Percentiles rank a stretch among this genome's conserved stretches.
Conservation (phyloP, 192 early-diverging fungal species). For the Coemansia sp. region DNA sequence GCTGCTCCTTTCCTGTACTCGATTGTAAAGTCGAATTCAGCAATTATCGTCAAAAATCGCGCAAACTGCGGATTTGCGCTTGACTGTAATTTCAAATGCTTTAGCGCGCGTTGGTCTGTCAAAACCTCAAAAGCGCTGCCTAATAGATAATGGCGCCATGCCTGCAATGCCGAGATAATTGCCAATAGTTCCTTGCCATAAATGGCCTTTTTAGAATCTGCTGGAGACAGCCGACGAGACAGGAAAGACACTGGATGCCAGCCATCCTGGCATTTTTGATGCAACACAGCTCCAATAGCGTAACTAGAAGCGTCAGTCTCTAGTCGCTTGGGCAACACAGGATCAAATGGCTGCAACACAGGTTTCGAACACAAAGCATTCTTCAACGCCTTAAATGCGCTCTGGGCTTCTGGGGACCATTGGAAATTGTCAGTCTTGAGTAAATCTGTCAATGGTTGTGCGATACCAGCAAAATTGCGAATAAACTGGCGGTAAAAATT, state of each 20-base stretch:
- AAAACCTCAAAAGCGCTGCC: neutral
- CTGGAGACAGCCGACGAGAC: conserved; percentile 1
- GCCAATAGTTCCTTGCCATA: conserved; percentile 15
- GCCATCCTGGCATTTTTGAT: neutral
- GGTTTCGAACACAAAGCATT: neutral
- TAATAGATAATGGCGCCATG: conserved; percentile 5
- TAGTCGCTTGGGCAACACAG: conserved; percentile 11
- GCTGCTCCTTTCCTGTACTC: too few species aligned
- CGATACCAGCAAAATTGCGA: neutral
- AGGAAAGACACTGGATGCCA: conserved; percentile 17
- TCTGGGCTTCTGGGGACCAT: neutral
- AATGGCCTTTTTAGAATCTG: conserved; percentile 3
- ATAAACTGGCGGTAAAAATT: conserved; percentile 12
- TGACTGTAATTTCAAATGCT: too few species aligned
- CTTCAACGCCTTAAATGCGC: neutral
- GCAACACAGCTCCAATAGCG: conserved; percentile 20
- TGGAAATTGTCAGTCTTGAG: conserved; percentile 12
- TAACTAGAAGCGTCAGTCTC: conserved; percentile 15
- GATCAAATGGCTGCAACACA: conserved; percentile 13
- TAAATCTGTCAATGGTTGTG: neutral
- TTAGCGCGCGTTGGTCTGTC: too few species aligned
- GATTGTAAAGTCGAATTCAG: too few species aligned
- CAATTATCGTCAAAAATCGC: too few species aligned
- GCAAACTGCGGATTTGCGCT: too few species aligned
- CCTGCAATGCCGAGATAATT: neutral